Evolutionary conservation across 768 basidiomycete genomes (phyloP).

Genomic region (Macrolepiota dolichaula): DNA sequence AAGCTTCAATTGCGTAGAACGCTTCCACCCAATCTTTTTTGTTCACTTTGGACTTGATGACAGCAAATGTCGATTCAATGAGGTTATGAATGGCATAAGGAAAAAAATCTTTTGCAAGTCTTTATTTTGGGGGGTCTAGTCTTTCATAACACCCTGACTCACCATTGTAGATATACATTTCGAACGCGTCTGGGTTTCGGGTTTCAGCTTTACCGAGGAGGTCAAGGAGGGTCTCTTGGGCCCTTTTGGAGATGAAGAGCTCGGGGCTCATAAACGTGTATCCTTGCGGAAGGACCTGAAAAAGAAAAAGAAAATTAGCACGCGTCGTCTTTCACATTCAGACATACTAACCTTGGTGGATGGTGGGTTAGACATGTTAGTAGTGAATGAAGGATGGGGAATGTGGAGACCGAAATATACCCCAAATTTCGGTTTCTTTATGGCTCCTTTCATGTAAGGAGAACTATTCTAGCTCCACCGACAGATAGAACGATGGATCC

Average conservation of each 20-base stretch:
- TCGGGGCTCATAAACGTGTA: constrained; percentile 29
- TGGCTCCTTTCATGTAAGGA: background rate
- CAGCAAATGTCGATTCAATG: constrained; percentile 28
- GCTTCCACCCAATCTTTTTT: constrained; percentile 31
- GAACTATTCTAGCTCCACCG: background rate
- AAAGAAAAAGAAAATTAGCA: background rate
- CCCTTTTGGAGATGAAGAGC: constrained; percentile 26
- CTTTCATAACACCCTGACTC: background rate
- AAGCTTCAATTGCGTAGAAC: constrained; percentile 28
- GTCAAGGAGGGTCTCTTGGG: constrained; percentile 23
- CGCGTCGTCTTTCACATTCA: background rate
- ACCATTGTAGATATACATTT: constrained; percentile 35
- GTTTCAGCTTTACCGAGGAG: constrained; percentile 27
- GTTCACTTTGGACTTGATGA: constrained; percentile 26
- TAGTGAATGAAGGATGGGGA: background rate
- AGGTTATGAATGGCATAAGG: constrained; percentile 30
- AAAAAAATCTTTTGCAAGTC: constrained; percentile 25
- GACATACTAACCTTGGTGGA: background rate
- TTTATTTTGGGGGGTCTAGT: background rate
- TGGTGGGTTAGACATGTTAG: background rate
- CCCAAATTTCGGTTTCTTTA: background rate
- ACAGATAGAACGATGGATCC: background rate
- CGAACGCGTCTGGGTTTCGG: constrained; percentile 29
- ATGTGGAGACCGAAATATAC: background rate
- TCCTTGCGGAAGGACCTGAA: constrained; percentile 23